These are phyloP conservation scores for Fusarium anthophilum DNA, from an alignment of 2,329 filamentous ascomycete species.

Conservation along the genomic window DNA sequence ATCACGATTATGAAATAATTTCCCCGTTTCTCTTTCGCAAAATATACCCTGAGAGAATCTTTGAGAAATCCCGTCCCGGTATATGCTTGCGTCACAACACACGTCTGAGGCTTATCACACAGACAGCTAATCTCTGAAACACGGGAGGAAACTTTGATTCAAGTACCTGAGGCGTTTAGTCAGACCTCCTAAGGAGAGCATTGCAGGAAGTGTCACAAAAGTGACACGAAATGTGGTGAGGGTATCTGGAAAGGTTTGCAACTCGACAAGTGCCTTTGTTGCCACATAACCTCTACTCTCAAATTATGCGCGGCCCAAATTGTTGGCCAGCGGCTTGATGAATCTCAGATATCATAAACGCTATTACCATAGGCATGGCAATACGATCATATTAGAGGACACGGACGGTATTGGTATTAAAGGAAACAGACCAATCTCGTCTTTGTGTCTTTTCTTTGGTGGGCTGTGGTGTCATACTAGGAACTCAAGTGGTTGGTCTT, in stretches of 20 bases:
- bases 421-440: not conserved
- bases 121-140: constrained; percentile 3
- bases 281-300: not conserved
- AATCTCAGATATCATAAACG: constrained; percentile 9
- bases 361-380: not conserved
- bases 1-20: constrained; percentile 21
- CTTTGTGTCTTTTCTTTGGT: not conserved
- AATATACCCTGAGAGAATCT: not conserved
- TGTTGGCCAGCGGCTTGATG: not conserved
- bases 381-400: not conserved
- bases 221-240: not conserved
- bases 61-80: not conserved
- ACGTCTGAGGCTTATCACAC: not conserved
- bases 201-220: not conserved
- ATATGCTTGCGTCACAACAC: constrained; percentile 21
- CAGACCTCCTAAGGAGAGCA: not conserved
- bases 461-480: not conserved
- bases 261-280: not conserved
- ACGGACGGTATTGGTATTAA: not conserved
- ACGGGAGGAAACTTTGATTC: not conserved
- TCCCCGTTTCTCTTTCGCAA: constrained; percentile 1
- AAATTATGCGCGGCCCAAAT: not conserved
- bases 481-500: not conserved
- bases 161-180: not conserved
- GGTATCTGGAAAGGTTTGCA: not conserved